Conservation (phyloP, 352 stramenopile genomes). For the Blastocystis sp. region DNA sequence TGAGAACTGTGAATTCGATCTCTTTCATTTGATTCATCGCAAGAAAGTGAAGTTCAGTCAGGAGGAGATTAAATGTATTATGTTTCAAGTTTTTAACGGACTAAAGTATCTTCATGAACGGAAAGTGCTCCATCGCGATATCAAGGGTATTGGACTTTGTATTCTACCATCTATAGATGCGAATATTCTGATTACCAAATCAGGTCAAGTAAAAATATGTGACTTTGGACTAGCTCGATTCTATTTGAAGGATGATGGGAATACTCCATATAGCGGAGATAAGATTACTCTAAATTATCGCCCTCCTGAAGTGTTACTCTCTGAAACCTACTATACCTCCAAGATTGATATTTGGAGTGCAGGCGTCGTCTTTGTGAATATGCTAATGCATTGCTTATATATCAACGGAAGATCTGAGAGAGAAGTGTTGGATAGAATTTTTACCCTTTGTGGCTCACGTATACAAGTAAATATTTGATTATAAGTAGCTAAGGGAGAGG, state of each 20-base stretch:
- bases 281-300: slow-evolving; percentile 66
- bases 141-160: not conserved
- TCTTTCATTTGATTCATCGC: slow-evolving; percentile 7
- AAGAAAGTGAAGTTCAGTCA: slow-evolving; percentile 37
- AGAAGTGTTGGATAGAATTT: slow-evolving; percentile 5
- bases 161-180: not conserved
- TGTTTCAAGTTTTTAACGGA: slow-evolving; percentile 50
- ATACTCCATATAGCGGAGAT: slow-evolving; percentile 27
- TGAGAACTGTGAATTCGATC: slow-evolving; percentile 23
- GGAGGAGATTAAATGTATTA: slow-evolving; percentile 60
- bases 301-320: slow-evolving; percentile 46
- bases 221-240: slow-evolving; percentile 52
- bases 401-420: slow-evolving; percentile 73
- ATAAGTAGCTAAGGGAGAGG: not conserved
- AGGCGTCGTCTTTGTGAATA: slow-evolving; percentile 74
- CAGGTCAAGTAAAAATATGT: slow-evolving; percentile 52
- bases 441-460: slow-evolving; percentile 16
- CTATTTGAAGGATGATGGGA: slow-evolving; percentile 33
- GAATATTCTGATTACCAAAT: slow-evolving; percentile 53
- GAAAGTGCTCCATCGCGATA: slow-evolving; percentile 54
- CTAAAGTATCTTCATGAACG: slow-evolving; percentile 19
- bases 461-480: not conserved
- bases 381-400: slow-evolving; percentile 69
- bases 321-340: slow-evolving; percentile 68
- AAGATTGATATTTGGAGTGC: slow-evolving; percentile 85